Base-by-base conservation (phyloP, 257 asterid genomes). In the Cinchona pubescens region DNA sequence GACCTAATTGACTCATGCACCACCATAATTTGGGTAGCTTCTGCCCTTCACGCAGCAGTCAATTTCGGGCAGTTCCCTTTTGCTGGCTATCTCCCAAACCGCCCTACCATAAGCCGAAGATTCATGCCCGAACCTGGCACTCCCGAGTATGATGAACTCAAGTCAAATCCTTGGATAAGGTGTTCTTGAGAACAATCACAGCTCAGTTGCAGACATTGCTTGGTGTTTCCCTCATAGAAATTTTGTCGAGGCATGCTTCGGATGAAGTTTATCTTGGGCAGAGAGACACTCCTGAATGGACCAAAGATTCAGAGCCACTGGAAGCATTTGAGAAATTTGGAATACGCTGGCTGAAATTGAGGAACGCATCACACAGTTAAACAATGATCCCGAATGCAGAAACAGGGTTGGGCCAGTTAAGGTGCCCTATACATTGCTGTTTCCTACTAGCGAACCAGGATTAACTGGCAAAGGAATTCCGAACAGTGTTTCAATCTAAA, bases 31-130 rank as follows among this genome's bases (percentile, higher is more conserved):
- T 90, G 97, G 97, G 25, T 88, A 45, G 87, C 96, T 0, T 90
- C 96, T 7, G 96, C 97, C 19, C 94, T 90, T 63, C 96, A 92
- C 9, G 96, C 97, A 15, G 90, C 96, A 1, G 78, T 88, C 53
- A 90, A 87, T 61, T 92, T 92, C 30, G 94, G 96, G 29, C 94
- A 85, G 79, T 90, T 82, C 81, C 88, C 97, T 49, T 90, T 78
- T 30, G 90, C 85, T 10, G 97, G 97, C 32, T 88, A 85, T 72
- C 76, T 83, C 32, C 96, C 87, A 2, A 91, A 88, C 72, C 89
- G 96, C 27, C 96, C 97, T 0, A 77, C 93, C 23, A 70, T 83
- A 7, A 90, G 96, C 79, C 87, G 94, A 1, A 78, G 94, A 58
- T 81, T 92, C 85, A 87, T 92, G 74, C 96, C 97, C 1, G 85